Evolutionary conservation across 139 green algal genomes (phyloP), one percentile per base, ranked within the genome.

Genomic region (Micromonas commoda): DNA sequence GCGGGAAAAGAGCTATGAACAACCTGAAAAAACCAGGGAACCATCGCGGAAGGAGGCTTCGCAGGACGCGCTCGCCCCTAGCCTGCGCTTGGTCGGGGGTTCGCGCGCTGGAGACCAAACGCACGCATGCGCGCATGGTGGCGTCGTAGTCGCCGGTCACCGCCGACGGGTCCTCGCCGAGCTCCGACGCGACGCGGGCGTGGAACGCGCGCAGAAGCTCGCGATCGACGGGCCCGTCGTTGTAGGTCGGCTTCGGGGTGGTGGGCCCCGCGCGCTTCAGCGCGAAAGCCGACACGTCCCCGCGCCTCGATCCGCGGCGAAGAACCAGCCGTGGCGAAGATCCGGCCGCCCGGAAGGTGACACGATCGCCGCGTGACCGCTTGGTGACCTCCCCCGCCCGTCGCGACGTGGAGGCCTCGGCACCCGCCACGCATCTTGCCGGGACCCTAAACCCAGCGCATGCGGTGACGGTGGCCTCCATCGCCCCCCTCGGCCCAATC

Each of bases 1-100:
- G 23, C 64, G 75, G 75, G 64, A 80, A 80, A 2, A 80, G 37
- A 21, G 34, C 23, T 9, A 72, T 64, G 37, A 74, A 63, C 13
- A 21, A 31, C 33, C 35, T n/a, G 37, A 80, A 74, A 20, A 37
- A 60, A 1, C 20, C 19, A 3, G 61, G 4, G 31, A 5, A 35
- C 37, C 57, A 3, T 23, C 26, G 35, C 32, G 75, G 75, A 19
- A 63, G 31, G 60, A 80, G 29, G 26, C 32, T 38, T 1, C n/a
- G 9, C 20, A 80, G 31, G 24, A 80, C 52, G 13, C 34, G 33
- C n/a, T 35, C 3, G 19, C 34, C 75, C 4, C 61, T 31, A 60
- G 35, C 63, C 0, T 71, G 60, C 3, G 24, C 20, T 37, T 75
- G 37, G 1, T 29, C 37, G 24, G 37, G 37, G 37, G 5, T 63